These are phyloP conservation scores for Bertia moriformis DNA, from an alignment of 2,329 filamentous ascomycete species.

Conservation along the genomic window DNA sequence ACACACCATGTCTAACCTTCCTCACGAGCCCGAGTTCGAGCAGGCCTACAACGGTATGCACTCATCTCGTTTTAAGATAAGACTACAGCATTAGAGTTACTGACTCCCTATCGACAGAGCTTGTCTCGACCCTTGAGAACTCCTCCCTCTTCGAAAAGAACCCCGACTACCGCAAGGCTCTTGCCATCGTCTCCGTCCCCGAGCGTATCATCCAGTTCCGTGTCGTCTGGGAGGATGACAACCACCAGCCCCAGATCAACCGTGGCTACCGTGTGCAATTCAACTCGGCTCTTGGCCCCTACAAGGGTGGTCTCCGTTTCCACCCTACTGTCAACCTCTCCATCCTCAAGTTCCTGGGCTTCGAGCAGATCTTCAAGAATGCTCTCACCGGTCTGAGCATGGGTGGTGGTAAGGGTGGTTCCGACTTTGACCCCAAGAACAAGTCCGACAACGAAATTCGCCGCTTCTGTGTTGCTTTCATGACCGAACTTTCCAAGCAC, in stretches of 20 bases:
- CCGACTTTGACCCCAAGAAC: constrained; percentile 98
- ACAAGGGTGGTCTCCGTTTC: constrained; percentile 93
- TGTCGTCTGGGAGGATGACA: constrained; percentile 92
- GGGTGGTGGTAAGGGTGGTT: constrained; percentile 93
- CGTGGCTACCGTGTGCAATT: constrained; percentile 93
- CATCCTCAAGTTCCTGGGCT: constrained; percentile 90
- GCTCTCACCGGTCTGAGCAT: constrained; percentile 88
- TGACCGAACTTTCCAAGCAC: constrained; percentile 89
- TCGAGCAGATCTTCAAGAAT: constrained; percentile 99
- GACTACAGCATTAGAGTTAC: background rate
- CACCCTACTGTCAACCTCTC: constrained; percentile 76
- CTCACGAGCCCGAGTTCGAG: constrained; percentile 90
- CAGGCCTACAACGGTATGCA: constrained; percentile 91
- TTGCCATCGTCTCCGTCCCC: constrained; percentile 75
- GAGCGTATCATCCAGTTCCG: constrained; percentile 97
- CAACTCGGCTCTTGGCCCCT: constrained; percentile 92
- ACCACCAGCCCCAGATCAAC: constrained; percentile 74
- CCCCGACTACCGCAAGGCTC: constrained; percentile 85
- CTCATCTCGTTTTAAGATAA: constrained; percentile 4
- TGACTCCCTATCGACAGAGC: constrained; percentile 43
- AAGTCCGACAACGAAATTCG: constrained; percentile 96
- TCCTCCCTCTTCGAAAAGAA: constrained; percentile 84
- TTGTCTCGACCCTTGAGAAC: constrained; percentile 85
- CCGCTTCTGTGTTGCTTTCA: constrained; percentile 90
- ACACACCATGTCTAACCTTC: constrained; percentile 63